Evolutionary conservation across 1,139 yeast genomes (phyloP).

Genomic region (Maudiozyma humilis): DNA sequence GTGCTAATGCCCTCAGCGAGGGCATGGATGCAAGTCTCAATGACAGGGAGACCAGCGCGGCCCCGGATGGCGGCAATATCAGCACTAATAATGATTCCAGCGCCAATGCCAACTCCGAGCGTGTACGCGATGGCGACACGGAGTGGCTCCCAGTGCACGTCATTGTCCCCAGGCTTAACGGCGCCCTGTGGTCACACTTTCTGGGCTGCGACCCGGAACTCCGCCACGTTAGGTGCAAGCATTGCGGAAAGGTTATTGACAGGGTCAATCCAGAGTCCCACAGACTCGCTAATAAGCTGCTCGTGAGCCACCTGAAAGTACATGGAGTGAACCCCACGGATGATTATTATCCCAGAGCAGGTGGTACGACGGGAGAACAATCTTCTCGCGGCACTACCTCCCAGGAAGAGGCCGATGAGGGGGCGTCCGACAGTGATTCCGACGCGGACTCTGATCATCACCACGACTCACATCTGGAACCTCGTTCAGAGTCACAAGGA

Average conservation of each 20-base stretch:
- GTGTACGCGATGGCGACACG: not conserved
- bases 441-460: too few relatives aligned
- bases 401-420: not conserved
- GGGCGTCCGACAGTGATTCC: not conserved
- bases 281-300: constrained; percentile 6
- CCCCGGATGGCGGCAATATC: not conserved
- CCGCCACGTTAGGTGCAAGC: constrained; percentile 14
- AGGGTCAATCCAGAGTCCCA: constrained; percentile 1
- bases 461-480: too few relatives aligned
- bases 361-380: not conserved
- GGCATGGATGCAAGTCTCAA: too few relatives aligned
- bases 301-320: constrained; percentile 11
- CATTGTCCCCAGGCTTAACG: not conserved
- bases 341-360: not conserved
- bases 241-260: constrained; percentile 13
- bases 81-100: not conserved
- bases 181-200: constrained; percentile 14
- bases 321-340: constrained; percentile 8
- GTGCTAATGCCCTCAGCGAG: too few relatives aligned
- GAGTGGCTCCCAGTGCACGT: not conserved
- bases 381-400: not conserved
- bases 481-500: too few relatives aligned
- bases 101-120: not conserved
- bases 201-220: constrained; percentile 7
- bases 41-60: not conserved